Evolutionary conservation across 495 filamentous ascomycete genomes (phyloP), one percentile per base, ranked within the genome.

Genomic region (Chaetomium tenue): DNA sequence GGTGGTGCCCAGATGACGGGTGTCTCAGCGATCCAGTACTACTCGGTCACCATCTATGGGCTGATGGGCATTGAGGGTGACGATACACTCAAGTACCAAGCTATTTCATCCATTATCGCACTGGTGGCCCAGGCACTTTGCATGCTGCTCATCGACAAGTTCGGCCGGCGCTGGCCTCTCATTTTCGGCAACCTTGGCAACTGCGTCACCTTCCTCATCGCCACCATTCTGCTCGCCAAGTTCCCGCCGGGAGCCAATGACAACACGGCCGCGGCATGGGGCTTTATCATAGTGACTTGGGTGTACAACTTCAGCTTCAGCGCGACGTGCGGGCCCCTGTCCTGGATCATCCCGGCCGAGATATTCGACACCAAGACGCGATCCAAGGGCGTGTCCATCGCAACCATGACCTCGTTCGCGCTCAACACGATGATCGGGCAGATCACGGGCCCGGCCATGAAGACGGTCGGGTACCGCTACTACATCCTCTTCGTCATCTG

Each of bases 401-500:
- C 61, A 4, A 56, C 51, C 51, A 63, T 63, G 61, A 48, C 26
- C n/a, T 56, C 51, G 25, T 63, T 63, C 40, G 61, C 52, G 40
- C 54, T 63, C 52, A 63, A 63, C 52, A 63, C 61, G 52, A 63
- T 63, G 61, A 63, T 63, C 40, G 61, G 61, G 11, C 61, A 63
- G 52, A 28, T 56, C 39, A 63, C 61, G 18, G 51, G 40, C 18
- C 51, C 52, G 52, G 61, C 61, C 39, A 63, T 63, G 61, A 48
- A 47, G 40, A 23, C 51, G 3, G 40, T 47, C 25, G 61, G 61
- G 5, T 57, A 56, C 26, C 16, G n/a, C 8, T 63, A 15, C 52
- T 63, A 63, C 26, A 2, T 56, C 9, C 51, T 63, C 2, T 63
- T 63, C 8, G 50, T 63, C 40, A 48, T 63, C n/a, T 56, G 61